Evolutionary conservation across 257 asterid genomes (phyloP).

Genomic region (Catharanthus roseus): DNA sequence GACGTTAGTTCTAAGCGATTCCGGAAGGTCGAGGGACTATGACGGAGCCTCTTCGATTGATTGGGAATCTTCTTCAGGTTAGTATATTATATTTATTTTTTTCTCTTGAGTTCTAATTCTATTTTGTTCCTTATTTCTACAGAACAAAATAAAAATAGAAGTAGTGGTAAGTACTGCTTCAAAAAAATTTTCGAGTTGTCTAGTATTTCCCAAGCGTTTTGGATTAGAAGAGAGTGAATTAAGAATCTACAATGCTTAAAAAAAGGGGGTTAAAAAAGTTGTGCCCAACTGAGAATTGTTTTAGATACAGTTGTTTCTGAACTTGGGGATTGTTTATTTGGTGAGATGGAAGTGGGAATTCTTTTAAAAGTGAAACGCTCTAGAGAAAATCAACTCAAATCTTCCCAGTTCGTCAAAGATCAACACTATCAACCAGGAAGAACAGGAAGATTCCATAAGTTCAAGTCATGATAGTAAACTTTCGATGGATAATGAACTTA

Average conservation of each 20-base stretch:
- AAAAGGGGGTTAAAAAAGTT: not conserved
- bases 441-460: too few relatives aligned
- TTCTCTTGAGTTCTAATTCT: not conserved
- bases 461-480: too few relatives aligned
- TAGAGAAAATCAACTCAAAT: too few relatives aligned
- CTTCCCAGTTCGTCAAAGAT: too few relatives aligned
- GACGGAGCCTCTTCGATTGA: conserved; percentile 25
- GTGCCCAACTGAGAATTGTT: too few relatives aligned
- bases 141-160: not conserved
- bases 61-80: conserved; percentile 8
- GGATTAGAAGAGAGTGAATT: not conserved
- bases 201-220: not conserved
- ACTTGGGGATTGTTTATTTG: not conserved
- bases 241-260: not conserved
- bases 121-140: not conserved
- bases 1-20: conserved; percentile 36
- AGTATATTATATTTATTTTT: not conserved
- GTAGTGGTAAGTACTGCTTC: not conserved
- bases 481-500: too few relatives aligned
- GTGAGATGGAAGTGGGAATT: not conserved
- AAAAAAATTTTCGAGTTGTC: not conserved
- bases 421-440: too few relatives aligned
- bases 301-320: not conserved
- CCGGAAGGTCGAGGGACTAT: conserved; percentile 83
- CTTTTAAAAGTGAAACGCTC: too few relatives aligned